Conservation (phyloP, 2,329 filamentous ascomycete species). For the Alternaria atra region DNA sequence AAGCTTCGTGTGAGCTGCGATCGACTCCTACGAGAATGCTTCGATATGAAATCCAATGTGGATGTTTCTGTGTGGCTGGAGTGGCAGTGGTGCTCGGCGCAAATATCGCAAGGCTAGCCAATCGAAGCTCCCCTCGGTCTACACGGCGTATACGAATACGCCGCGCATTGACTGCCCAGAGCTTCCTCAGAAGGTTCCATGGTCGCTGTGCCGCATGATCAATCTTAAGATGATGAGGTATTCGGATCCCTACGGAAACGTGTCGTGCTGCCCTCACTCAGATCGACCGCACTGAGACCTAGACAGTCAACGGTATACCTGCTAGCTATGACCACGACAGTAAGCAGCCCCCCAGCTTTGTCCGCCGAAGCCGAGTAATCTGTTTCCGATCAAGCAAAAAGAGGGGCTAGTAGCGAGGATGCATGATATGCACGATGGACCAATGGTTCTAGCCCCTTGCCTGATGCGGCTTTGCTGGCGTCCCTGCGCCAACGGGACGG, state of each 20-base stretch:
- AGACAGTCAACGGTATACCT: slow-evolving; percentile 3
- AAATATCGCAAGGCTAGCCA: slow-evolving; percentile 15
- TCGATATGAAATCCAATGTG: neutral
- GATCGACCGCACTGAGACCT: neutral
- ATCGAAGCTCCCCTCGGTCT: neutral
- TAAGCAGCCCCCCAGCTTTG: slow-evolving; percentile 17
- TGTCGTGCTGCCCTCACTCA: slow-evolving; percentile 1
- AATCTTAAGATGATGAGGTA: neutral
- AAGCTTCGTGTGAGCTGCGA: slow-evolving; percentile 3
- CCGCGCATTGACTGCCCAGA: neutral
- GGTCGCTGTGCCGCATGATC: neutral
- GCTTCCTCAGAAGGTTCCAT: neutral
- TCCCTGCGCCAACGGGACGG: slow-evolving; percentile 26
- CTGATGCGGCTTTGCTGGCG: slow-evolving; percentile 23
- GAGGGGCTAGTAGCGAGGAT: slow-evolving; percentile 19
- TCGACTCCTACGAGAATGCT: slow-evolving; percentile 1
- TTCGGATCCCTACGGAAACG: slow-evolving; percentile 9
- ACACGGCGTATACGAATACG: slow-evolving; percentile 11
- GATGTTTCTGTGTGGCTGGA: neutral
- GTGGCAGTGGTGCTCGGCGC: slow-evolving; percentile 2
- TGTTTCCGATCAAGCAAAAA: slow-evolving; percentile 22
- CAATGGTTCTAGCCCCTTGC: slow-evolving; percentile 22
- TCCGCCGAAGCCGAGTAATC: slow-evolving; percentile 16
- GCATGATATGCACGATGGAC: slow-evolving; percentile 23
- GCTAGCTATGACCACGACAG: neutral